Evolutionary conservation across 345 rosid species (phyloP).

Genomic region (Cardiospermum halicacabum): DNA sequence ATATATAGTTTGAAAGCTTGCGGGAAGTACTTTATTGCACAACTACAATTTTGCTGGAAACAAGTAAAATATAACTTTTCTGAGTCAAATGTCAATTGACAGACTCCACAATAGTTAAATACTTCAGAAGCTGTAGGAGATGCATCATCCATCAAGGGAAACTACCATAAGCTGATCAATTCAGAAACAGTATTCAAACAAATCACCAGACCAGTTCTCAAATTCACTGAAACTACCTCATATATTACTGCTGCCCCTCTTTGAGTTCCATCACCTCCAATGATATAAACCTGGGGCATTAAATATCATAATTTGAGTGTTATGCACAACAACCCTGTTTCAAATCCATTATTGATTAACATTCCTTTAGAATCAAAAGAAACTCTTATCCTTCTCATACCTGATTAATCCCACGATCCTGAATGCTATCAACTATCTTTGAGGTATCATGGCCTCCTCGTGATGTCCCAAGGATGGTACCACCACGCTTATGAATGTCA

Average conservation of each 20-base stretch:
- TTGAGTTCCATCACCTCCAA: conserved; percentile 94
- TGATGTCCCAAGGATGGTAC: conserved; percentile 86
- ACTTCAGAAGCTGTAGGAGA: not conserved
- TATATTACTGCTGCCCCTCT: conserved; percentile 76
- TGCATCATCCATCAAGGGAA: not conserved
- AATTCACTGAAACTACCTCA: conserved; percentile 43
- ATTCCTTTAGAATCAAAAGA: not conserved
- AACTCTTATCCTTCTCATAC: conserved; percentile 24
- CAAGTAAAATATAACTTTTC: not conserved
- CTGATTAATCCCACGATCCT: conserved; percentile 91
- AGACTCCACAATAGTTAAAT: not conserved
- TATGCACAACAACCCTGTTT: not conserved
- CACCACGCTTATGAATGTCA: conserved; percentile 92
- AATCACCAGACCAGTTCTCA: not conserved
- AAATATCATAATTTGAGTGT: conserved; percentile 14
- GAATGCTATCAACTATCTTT: conserved; percentile 93
- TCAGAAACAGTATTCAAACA: not conserved
- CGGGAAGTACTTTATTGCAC: not conserved
- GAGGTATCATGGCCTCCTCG: conserved; percentile 83
- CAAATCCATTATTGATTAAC: not conserved
- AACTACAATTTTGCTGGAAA: too few relatives aligned
- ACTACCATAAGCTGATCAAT: conserved; percentile 4
- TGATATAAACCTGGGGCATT: conserved; percentile 59
- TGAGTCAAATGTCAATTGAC: not conserved
- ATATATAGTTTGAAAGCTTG: not conserved